These are phyloP conservation scores for Fusarium avenaceum DNA, from an alignment of 2,329 filamentous ascomycete genomes.

Conservation along the genomic window DNA sequence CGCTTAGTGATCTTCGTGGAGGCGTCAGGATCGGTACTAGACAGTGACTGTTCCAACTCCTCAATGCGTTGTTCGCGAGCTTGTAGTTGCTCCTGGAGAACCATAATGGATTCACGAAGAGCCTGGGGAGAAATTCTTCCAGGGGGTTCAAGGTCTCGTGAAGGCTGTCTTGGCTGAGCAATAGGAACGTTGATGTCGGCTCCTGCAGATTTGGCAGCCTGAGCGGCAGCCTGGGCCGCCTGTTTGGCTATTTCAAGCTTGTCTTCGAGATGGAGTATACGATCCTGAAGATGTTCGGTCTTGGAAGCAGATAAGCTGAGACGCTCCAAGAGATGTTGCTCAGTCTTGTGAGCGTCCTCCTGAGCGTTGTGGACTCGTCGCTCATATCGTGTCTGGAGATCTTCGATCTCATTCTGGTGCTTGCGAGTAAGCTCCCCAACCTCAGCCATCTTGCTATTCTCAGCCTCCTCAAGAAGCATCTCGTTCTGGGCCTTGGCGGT, in stretches of 20 bases:
- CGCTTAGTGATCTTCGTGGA: conserved; percentile 87
- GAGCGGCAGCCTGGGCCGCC: conserved; percentile 84
- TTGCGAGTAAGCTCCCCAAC: conserved; percentile 66
- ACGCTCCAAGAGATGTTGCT: conserved; percentile 84
- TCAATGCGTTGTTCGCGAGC: conserved; percentile 93
- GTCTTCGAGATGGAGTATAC: conserved; percentile 86
- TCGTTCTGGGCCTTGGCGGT: conserved; percentile 85
- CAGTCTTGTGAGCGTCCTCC: conserved; percentile 85
- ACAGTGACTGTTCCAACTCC: conserved; percentile 79
- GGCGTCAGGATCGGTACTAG: conserved; percentile 80
- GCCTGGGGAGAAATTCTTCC: conserved; percentile 96
- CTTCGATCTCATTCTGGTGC: conserved; percentile 78
- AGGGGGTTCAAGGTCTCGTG: conserved; percentile 67
- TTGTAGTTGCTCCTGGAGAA: conserved; percentile 95
- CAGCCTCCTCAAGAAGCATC: conserved; percentile 85
- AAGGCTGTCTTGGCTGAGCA: conserved; percentile 41
- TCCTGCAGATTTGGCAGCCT: conserved; percentile 75
- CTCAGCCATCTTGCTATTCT: conserved; percentile 73
- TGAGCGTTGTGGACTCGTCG: conserved; percentile 78
- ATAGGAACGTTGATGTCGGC: conserved; percentile 53
- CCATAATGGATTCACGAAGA: conserved; percentile 93
- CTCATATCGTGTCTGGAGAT: conserved; percentile 81
- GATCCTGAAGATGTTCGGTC: conserved; percentile 87
- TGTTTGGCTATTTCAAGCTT: conserved; percentile 91
- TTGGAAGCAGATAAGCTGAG: conserved; percentile 87